These are phyloP conservation scores for Carallia pectinifolia DNA, from an alignment of 345 rosid species.

Conservation along the genomic window DNA sequence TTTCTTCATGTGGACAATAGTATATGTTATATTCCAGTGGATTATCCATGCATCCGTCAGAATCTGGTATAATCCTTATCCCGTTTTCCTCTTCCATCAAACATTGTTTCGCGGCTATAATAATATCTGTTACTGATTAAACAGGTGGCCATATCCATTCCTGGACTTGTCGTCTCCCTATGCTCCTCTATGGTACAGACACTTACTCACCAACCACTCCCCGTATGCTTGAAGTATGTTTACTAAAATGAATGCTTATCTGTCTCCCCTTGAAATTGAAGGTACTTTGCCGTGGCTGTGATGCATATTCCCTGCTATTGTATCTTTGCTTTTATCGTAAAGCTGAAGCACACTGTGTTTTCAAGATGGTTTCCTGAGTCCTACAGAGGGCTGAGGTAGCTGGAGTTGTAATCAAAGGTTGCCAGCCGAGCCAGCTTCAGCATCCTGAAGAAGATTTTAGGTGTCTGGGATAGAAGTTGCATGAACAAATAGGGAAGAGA, in stretches of 20 bases:
- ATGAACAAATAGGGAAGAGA: background rate
- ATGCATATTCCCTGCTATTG: slow-evolving; percentile 93
- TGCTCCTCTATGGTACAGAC: slow-evolving; percentile 79
- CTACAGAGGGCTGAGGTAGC: slow-evolving; percentile 35
- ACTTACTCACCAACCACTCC: background rate
- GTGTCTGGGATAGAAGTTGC: background rate
- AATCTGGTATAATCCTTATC: slow-evolving; percentile 47
- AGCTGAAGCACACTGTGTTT: slow-evolving; percentile 61
- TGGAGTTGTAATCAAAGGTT: background rate
- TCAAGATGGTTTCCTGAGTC: slow-evolving; percentile 74
- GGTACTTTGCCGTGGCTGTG: slow-evolving; percentile 82
- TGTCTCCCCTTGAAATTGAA: slow-evolving; percentile 26
- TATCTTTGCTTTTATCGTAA: slow-evolving; percentile 53
- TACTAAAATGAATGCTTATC: background rate
- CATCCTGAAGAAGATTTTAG: background rate
- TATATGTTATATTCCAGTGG: slow-evolving; percentile 88
- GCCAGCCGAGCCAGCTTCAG: background rate
- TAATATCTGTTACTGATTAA: slow-evolving; percentile 8
- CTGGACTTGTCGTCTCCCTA: slow-evolving; percentile 80
- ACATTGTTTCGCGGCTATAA: background rate
- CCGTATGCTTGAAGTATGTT: background rate
- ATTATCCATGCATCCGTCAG: slow-evolving; percentile 62
- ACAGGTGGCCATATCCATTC: slow-evolving; percentile 99
- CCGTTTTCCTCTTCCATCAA: slow-evolving; percentile 3
- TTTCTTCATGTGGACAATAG: slow-evolving; percentile 80